Evolutionary conservation across 1,139 yeast species (phyloP).

Genomic region (Taphrina confusa): DNA sequence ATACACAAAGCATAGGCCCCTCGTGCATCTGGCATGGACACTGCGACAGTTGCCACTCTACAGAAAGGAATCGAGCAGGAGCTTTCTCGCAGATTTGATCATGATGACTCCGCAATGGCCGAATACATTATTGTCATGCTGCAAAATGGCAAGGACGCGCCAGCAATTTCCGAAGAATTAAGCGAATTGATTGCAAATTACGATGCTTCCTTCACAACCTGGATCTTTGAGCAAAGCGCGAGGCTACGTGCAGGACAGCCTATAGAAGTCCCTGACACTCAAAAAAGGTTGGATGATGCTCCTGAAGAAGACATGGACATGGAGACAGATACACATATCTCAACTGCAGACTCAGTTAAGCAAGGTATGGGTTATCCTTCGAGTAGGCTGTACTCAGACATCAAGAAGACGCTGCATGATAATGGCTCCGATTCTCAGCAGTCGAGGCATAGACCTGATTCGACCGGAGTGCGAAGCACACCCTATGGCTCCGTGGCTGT

Average conservation of each 20-base stretch:
- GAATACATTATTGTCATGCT: slow-evolving; percentile 31
- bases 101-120: slow-evolving; percentile 27
- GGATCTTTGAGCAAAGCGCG: slow-evolving; percentile 15
- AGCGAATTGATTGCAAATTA: slow-evolving; percentile 25
- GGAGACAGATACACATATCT: slow-evolving; percentile 12
- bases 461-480: slow-evolving; percentile 20
- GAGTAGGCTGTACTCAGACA: slow-evolving; percentile 10
- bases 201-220: slow-evolving; percentile 20
- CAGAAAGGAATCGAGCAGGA: slow-evolving; percentile 19
- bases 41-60: slow-evolving; percentile 3
- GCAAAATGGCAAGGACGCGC: slow-evolving; percentile 33
- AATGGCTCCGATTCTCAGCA: slow-evolving; percentile 5
- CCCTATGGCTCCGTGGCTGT: slow-evolving; percentile 25
- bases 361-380: slow-evolving; percentile 31
- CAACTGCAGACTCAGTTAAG: neutral
- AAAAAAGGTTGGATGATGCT: neutral
- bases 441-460: slow-evolving; percentile 20
- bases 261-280: neutral
- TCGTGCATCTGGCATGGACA: too few relatives aligned
- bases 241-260: slow-evolving; percentile 20
- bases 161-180: slow-evolving; percentile 25
- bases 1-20: too few relatives aligned
- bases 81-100: slow-evolving; percentile 18
- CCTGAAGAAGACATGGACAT: slow-evolving; percentile 12
- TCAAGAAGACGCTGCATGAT: slow-evolving; percentile 27